Conservation (phyloP, 2,329 filamentous ascomycete genomes). For the Xylaria digitata region DNA sequence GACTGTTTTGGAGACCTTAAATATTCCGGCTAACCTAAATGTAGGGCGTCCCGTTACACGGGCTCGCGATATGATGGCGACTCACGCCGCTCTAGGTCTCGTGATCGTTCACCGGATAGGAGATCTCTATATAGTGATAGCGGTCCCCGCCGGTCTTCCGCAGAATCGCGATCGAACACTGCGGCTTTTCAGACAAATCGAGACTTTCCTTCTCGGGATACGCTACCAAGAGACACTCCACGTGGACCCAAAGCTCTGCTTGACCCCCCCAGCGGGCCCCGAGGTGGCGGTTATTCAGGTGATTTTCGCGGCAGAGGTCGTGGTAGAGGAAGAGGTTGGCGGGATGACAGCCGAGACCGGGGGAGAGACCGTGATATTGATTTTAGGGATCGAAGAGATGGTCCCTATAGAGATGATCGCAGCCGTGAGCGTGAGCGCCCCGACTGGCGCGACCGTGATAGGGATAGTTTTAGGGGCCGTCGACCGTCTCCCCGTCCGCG, state of each 20-base stretch:
- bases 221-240: slow-evolving; percentile 75
- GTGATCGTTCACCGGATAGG: slow-evolving; percentile 75
- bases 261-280: slow-evolving; percentile 74
- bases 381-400: slow-evolving; percentile 66
- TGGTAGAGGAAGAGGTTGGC: slow-evolving; percentile 67
- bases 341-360: slow-evolving; percentile 72
- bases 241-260: slow-evolving; percentile 83
- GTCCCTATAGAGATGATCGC: slow-evolving; percentile 67
- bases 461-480: slow-evolving; percentile 66
- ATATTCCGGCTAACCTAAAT: slow-evolving; percentile 32
- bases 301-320: slow-evolving; percentile 72
- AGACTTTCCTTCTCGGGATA: slow-evolving; percentile 65
- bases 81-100: slow-evolving; percentile 70
- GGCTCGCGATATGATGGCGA: slow-evolving; percentile 72
- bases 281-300: slow-evolving; percentile 73
- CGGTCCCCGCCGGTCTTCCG: slow-evolving; percentile 76
- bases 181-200: slow-evolving; percentile 70
- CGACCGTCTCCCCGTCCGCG: slow-evolving; percentile 70
- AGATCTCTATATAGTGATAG: slow-evolving; percentile 67
- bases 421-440: slow-evolving; percentile 67
- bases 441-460: slow-evolving; percentile 63
- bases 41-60: slow-evolving; percentile 65
- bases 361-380: slow-evolving; percentile 70
- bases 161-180: slow-evolving; percentile 66
- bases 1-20: not conserved